phyloP scores from a whole-genome alignment of 2,329 filamentous ascomycete species.

The Dactylellina drechsleri region DNA sequence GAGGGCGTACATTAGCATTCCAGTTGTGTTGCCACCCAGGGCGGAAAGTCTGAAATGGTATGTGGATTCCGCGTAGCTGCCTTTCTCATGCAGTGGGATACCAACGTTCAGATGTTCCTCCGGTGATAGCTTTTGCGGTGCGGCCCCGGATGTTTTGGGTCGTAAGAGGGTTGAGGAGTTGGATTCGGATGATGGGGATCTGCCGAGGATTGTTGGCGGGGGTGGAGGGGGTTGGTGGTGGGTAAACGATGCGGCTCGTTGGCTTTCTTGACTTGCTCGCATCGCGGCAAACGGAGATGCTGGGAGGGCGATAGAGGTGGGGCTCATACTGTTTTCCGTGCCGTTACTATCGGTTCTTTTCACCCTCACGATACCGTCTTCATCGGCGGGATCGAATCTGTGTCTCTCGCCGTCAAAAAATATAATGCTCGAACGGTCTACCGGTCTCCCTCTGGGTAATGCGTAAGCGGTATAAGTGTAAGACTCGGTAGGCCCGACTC shows the following conservation, averaged over 20 bases:
- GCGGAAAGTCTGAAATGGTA: slow-evolving; percentile 94
- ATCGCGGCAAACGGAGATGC: slow-evolving; percentile 48
- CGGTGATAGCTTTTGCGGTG: slow-evolving; percentile 60
- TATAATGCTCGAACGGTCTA: slow-evolving; percentile 46
- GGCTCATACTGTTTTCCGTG: slow-evolving; percentile 33
- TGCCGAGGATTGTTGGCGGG: slow-evolving; percentile 16
- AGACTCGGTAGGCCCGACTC: slow-evolving; percentile 36
- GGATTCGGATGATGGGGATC: slow-evolving; percentile 42
- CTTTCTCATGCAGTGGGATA: slow-evolving; percentile 87
- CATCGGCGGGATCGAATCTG: slow-evolving; percentile 29
- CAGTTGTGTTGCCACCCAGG: slow-evolving; percentile 84
- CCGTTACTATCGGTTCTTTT: slow-evolving; percentile 17
- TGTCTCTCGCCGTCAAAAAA: slow-evolving; percentile 51
- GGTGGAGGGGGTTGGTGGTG: slow-evolving; percentile 6
- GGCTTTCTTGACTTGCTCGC: slow-evolving; percentile 43
- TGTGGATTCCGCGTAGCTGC: slow-evolving; percentile 89
- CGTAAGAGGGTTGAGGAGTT: slow-evolving; percentile 23
- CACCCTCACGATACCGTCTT: slow-evolving; percentile 1
- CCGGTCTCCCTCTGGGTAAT: slow-evolving; percentile 36
- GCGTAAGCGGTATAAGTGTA: slow-evolving; percentile 47
- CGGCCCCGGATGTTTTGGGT: slow-evolving; percentile 25
- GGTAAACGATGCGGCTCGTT: slow-evolving; percentile 23
- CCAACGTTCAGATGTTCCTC: slow-evolving; percentile 92
- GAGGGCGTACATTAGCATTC: slow-evolving; percentile 94
- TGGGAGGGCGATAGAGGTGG: slow-evolving; percentile 5